phyloP scores from a whole-genome alignment of 2,329 filamentous ascomycete genomes.

The Exserohilum turcica region DNA sequence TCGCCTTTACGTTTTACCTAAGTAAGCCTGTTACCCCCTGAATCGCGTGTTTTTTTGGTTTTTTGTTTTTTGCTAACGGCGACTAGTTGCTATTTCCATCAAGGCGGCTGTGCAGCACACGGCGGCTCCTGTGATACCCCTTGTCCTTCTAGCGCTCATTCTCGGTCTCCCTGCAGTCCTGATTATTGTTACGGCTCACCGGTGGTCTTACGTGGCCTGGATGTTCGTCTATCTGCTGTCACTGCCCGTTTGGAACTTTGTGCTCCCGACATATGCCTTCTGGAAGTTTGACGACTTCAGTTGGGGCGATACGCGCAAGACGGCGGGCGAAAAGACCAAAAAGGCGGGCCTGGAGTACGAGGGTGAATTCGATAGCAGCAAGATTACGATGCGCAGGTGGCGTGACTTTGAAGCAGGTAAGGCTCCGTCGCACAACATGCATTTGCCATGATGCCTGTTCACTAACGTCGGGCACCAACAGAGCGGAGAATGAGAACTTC shows the following conservation, averaged over 20 bases:
- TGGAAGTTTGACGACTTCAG: conserved; percentile 99
- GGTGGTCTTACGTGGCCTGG: conserved; percentile 90
- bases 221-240: conserved; percentile 96
- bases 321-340: conserved; percentile 85
- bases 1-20: conserved; percentile 95
- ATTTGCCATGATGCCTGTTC: conserved; percentile 21
- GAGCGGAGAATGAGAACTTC: conserved; percentile 51
- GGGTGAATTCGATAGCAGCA: conserved; percentile 96
- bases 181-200: conserved; percentile 91
- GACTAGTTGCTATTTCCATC: conserved; percentile 81
- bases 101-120: conserved; percentile 62
- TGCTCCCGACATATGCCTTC: conserved; percentile 91
- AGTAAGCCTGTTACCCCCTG: conserved; percentile 70
- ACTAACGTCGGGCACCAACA: conserved; percentile 40
- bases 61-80: conserved; percentile 32
- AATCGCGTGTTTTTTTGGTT: conserved; percentile 7
- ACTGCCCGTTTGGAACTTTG: conserved; percentile 96
- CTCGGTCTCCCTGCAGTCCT: conserved; percentile 90
- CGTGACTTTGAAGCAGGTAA: conserved; percentile 82
- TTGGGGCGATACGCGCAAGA: conserved; percentile 98
- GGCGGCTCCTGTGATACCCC: conserved; percentile 79
- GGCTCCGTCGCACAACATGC: conserved; percentile 16
- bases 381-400: conserved; percentile 99
- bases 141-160: conserved; percentile 86
- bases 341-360: conserved; percentile 86